Evolutionary conservation across 257 asterid species (phyloP), one percentile per base, ranked within the genome.

Genomic region (Przewalskia tangutica): DNA sequence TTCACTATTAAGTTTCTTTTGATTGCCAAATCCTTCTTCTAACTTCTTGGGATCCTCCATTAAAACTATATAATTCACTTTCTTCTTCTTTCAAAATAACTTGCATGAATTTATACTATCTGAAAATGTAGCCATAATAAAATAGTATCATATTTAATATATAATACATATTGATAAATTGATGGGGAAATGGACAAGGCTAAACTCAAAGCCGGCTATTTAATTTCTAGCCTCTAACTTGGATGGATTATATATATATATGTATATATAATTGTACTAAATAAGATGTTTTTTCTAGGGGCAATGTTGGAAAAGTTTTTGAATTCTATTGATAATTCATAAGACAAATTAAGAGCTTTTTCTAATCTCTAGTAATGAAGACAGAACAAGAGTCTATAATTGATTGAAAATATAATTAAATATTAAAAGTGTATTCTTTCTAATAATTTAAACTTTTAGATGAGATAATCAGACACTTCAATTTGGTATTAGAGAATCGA

Each of bases 11-110:
- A 27, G 83, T 36, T 70, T 82, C 10, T 82, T 64, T 4, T 78
- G 81, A 20, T 64, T 56, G 5, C 81, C 86, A 42, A 86, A 54
- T 12, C 95, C 97, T 83, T 90, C 93, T 56, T 91, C 93, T 32
- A 91, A 82, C 83, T 79, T 88, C 76, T 81, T 89, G 2, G 88
- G 86, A 82, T 89, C 89, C 77, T 87, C 90, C 94, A 89, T 89
- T 2, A 48, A 71, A 12, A 4, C 42, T 71, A 71, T 11, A 71
- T 12, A 46, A 34, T 50, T 48, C 20, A 73, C 23, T 71, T 40
- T 46, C 18, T 44, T 12, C 5, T 48, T 48, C 7, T 5, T 18
- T 16, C 20, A 10, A 18, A 73, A 73, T 23, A 50, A 48, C 1
- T 23, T 73, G 60, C 78, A 73, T 50, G 79, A 48, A 73, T 73